These are phyloP conservation scores for Urostyla sp. DNA, from an alignment of 73 alveolate species.

Conservation along the genomic window DNA sequence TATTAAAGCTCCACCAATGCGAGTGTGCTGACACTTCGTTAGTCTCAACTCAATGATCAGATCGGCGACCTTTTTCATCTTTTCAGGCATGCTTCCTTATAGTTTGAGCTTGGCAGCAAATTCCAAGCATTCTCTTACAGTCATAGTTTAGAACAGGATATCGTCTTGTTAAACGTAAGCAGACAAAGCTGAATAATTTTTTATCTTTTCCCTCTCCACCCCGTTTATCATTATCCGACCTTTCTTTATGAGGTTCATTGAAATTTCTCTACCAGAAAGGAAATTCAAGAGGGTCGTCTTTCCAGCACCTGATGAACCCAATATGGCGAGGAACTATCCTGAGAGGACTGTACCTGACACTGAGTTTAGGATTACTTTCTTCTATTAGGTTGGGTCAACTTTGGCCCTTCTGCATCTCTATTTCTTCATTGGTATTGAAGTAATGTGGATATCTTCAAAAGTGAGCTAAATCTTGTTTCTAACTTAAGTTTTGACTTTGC, in stretches of 20 bases:
- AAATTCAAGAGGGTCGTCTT: constrained; percentile 75
- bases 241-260: constrained; percentile 13
- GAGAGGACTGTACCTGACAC: constrained; percentile 46
- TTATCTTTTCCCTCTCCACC: constrained; percentile 2
- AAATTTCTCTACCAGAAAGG: constrained; percentile 31
- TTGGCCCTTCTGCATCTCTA: not conserved
- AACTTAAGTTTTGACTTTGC: too few relatives aligned
- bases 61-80: constrained; percentile 61
- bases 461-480: constrained; percentile 27
- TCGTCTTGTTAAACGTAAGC: constrained; percentile 58
- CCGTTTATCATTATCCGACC: constrained; percentile 39
- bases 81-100: not conserved
- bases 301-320: constrained; percentile 79
- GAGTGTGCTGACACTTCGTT: constrained; percentile 63
- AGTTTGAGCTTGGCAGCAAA: constrained; percentile 23
- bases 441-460: not conserved
- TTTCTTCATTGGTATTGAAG: not conserved
- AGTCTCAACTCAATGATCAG: constrained; percentile 77
- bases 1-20: constrained; percentile 68
- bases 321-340: constrained; percentile 54
- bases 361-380: too few relatives aligned
- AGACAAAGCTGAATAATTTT: not conserved
- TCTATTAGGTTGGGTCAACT: not conserved
- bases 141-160: constrained; percentile 56
- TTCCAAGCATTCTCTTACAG: constrained; percentile 50